Percentiles rank a stretch among this genome's conserved stretches.
Evolutionary conservation across 208 protist species (phyloP).

Genomic region (Porcisia hertigi): DNA sequence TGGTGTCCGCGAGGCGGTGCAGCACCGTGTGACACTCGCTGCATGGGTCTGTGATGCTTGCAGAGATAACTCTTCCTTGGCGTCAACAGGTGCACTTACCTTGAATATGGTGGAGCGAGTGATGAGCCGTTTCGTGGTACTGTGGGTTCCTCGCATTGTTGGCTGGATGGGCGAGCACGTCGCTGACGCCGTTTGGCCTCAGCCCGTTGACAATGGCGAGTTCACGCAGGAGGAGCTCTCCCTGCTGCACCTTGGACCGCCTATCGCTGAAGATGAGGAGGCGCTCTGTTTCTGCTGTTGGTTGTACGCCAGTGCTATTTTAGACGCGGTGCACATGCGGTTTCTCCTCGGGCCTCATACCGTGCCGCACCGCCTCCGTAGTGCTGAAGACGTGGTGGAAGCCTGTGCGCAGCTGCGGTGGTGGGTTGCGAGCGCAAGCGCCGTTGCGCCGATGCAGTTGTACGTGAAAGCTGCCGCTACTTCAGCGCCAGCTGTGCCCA

Average conservation of each 20-base stretch:
- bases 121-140: conserved; percentile 16
- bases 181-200: background rate
- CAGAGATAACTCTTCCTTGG: background rate
- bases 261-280: conserved; percentile 16
- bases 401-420: conserved; percentile 11
- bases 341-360: conserved; percentile 10
- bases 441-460: conserved; percentile 1
- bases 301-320: conserved; percentile 26
- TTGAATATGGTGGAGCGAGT: conserved; percentile 13
- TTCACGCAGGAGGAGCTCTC: conserved; percentile 13
- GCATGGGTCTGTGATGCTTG: conserved; percentile 6
- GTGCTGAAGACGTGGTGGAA: conserved; percentile 6
- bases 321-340: conserved; percentile 23
- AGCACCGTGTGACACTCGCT: background rate
- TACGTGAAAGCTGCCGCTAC: conserved; percentile 1
- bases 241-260: background rate
- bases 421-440: background rate
- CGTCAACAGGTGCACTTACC: background rate
- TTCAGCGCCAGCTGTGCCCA: conserved; percentile 8
- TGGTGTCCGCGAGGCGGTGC: conserved; percentile 13
- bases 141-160: conserved; percentile 36
- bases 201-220: conserved; percentile 8
- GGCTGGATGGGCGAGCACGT: conserved; percentile 25
- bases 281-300: conserved; percentile 22
- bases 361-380: conserved; percentile 14